Percentiles rank a stretch among this genome's conserved stretches.
Conservation (phyloP, 2,329 filamentous ascomycete species). For the Pseudocercospora fuligena region DNA sequence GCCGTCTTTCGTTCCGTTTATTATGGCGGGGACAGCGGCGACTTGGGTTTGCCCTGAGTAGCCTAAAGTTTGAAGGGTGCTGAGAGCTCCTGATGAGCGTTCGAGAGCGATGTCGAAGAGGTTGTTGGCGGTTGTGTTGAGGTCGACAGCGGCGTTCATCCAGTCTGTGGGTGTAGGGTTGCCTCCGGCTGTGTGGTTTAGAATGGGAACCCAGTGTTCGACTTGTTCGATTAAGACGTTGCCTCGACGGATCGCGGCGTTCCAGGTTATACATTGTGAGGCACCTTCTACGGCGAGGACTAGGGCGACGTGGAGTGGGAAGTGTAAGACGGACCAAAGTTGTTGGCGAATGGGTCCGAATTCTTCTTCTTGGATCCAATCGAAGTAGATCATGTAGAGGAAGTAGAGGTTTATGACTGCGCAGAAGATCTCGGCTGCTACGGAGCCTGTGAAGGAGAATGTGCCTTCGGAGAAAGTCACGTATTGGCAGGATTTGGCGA, state of each 20-base stretch:
- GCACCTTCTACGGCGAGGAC: slow-evolving; percentile 31
- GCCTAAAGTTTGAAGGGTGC: slow-evolving; percentile 10
- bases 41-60: slow-evolving; percentile 10
- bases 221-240: slow-evolving; percentile 13
- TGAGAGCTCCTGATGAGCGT: slow-evolving; percentile 5
- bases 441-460: slow-evolving; percentile 29
- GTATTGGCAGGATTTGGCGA: slow-evolving; percentile 41
- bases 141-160: neutral
- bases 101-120: slow-evolving; percentile 11
- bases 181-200: neutral
- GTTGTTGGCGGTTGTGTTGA: slow-evolving; percentile 15
- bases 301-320: slow-evolving; percentile 32
- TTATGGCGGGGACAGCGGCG: slow-evolving; percentile 18
- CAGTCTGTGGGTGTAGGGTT: slow-evolving; percentile 2
- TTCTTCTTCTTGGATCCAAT: slow-evolving; percentile 30
- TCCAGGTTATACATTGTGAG: slow-evolving; percentile 42
- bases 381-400: slow-evolving; percentile 37
- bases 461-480: slow-evolving; percentile 38
- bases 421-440: slow-evolving; percentile 42
- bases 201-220: neutral
- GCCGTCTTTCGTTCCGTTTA: slow-evolving; percentile 12
- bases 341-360: slow-evolving; percentile 34
- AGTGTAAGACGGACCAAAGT: slow-evolving; percentile 35
- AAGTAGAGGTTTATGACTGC: slow-evolving; percentile 41
- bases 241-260: slow-evolving; percentile 26